These are phyloP conservation scores for Selaginella tamariscina DNA, from an alignment of 75 land plant species.

Conservation along the genomic window DNA sequence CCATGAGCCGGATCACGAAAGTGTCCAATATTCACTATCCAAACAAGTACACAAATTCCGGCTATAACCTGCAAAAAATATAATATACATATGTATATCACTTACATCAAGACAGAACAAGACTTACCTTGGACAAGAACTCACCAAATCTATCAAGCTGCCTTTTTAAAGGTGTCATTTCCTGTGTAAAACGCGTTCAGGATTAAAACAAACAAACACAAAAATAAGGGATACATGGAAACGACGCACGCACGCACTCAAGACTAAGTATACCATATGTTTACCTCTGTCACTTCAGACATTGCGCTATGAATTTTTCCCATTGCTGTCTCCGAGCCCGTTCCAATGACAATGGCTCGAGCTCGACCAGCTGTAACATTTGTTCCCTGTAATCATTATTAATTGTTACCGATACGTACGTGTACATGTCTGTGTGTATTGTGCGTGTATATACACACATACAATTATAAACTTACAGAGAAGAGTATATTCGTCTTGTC, in stretches of 20 bases:
- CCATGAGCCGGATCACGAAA: conserved; percentile 12
- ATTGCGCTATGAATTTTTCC: conserved; percentile 98
- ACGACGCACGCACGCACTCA: not conserved
- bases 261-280: conserved; percentile 10
- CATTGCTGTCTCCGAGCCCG: conserved; percentile 93
- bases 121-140: conserved; percentile 76
- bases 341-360: conserved; percentile 72
- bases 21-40: conserved; percentile 9
- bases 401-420: conserved; percentile 8
- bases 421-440: not conserved
- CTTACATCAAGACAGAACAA: too few species aligned
- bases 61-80: conserved; percentile 69
- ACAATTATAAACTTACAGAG: conserved; percentile 41
- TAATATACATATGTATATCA: too few species aligned
- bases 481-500: conserved; percentile 97
- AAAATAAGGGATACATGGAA: not conserved
- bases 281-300: conserved; percentile 76
- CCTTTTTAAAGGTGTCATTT: conserved; percentile 84
- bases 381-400: conserved; percentile 54
- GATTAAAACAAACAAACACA: not conserved
- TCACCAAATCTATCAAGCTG: conserved; percentile 93
- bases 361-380: conserved; percentile 87
- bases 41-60: conserved; percentile 39
- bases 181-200: conserved; percentile 35
- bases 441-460: not conserved